Base-by-base conservation (phyloP, 768 basidiomycete species). In the Tubosaeta sp. region DNA sequence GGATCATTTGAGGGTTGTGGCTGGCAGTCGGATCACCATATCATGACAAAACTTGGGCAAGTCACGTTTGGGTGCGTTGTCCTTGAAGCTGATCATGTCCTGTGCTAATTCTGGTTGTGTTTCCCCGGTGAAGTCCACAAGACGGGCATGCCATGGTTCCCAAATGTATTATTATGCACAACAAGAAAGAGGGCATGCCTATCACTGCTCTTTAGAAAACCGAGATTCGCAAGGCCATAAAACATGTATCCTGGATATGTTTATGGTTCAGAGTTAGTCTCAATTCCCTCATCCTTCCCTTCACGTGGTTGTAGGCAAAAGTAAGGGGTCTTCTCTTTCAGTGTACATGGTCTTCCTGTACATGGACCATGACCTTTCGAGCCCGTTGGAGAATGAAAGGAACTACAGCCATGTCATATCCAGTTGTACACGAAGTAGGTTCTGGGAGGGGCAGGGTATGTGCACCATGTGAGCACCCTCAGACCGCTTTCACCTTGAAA, bases 301-400 rank as follows among this genome's bases (percentile, higher is more conserved):
- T 43, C 46, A 8, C 19, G 46, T 50, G 42, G n/a, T 16, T 22
- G 27, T 26, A 64, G 63, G 63, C 44, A 39, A 56, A 86, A 84
- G 86, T 65, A 86, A 76, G 52, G 80, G 85, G 43, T 65, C 69
- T 13, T 83, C 87, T 25, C 73, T 91, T 49, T 91, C 90, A 5
- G 91, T 97, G 13, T 97, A 91, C 71, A 97, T 98, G 93, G 95
- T 97, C 38, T 99, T 98, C 64, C 97, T 95, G 0, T 99, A 97
- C 72, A 98, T 98, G 97, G 97, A 98, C 62, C 95, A 99, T 63
- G 97, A 99, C 71, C 82, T 99, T 12, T 92, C 95, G 2, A 97
- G 97, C 4, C 69, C 98, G 34, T 73, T 99, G 54, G 91, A 95
- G 70, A 97, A 98, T 64, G 86, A 90, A 54, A 81, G 88, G 26